Conservation (phyloP, 768 basidiomycete genomes). For the Lactarius akahatsu region DNA sequence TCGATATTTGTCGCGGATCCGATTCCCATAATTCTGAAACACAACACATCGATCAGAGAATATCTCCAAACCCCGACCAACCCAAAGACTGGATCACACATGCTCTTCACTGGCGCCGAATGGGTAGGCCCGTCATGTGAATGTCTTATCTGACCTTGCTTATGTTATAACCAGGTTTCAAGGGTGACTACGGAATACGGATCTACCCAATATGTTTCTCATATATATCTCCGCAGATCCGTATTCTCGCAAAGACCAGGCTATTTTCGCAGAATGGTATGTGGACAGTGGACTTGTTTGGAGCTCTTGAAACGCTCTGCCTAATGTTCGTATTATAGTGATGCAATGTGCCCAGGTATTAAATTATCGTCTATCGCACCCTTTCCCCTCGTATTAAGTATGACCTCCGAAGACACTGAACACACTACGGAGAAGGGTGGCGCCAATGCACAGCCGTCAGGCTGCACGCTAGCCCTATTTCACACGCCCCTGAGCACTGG, state of each 20-base stretch:
- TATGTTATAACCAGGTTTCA: constrained; percentile 46
- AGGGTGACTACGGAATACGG: constrained; percentile 36
- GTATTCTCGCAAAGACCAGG: constrained; percentile 55
- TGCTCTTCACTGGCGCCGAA: constrained; percentile 42
- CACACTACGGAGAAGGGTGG: constrained; percentile 38
- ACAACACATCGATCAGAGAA: constrained; percentile 44
- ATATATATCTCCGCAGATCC: constrained; percentile 43
- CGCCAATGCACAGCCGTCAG: constrained; percentile 47
- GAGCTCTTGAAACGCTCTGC: background rate
- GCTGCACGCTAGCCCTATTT: constrained; percentile 52
- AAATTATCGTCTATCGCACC: background rate
- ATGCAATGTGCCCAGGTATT: constrained; percentile 51
- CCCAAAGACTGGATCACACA: constrained; percentile 58
- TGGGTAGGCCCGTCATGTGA: constrained; percentile 43
- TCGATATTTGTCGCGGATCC: constrained; percentile 51
- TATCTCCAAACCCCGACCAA: constrained; percentile 46
- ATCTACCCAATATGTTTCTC: background rate
- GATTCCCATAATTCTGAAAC: constrained; percentile 45
- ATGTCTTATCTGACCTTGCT: background rate
- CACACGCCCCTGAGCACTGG: constrained; percentile 41
- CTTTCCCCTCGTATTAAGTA: background rate
- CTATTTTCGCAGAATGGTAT: constrained; percentile 38
- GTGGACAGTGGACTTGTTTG: constrained; percentile 43
- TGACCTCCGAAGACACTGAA: constrained; percentile 44
- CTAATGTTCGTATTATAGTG: constrained; percentile 35